A percentile compares a stretch with the other conserved stretches of the same genome.
These are phyloP conservation scores for Diutina ranongensis DNA, from an alignment of 1,139 yeast species.

Conservation along the genomic window DNA sequence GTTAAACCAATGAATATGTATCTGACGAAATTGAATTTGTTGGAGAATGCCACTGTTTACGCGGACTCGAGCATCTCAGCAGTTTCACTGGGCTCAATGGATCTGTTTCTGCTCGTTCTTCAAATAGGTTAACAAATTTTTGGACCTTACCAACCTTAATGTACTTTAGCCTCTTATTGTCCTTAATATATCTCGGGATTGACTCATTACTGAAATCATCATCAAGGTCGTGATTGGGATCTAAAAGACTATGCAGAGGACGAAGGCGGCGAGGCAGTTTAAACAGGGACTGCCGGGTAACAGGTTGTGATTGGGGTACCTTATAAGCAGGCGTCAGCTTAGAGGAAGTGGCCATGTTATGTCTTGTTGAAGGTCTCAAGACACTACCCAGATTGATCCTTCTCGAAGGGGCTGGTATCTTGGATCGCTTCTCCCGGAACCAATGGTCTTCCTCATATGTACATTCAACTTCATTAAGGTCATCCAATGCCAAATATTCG, in stretches of 20 bases:
- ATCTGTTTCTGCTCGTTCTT: constrained; percentile 22
- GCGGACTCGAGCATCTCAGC: not conserved
- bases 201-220: constrained; percentile 10
- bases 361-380: not conserved
- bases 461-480: constrained; percentile 4
- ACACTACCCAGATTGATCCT: not conserved
- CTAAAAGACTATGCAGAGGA: not conserved
- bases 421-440: not conserved
- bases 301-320: not conserved
- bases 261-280: constrained; percentile 5
- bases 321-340: not conserved
- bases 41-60: not conserved
- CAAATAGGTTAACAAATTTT: constrained; percentile 34
- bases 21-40: not conserved
- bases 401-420: too few relatives aligned
- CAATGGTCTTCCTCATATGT: not conserved
- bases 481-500: not conserved
- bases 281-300: constrained; percentile 2
- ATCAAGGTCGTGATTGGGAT: not conserved
- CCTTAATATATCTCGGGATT: constrained; percentile 30
- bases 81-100: not conserved
- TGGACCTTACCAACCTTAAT: constrained; percentile 40
- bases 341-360: not conserved
- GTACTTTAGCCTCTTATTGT: constrained; percentile 33
- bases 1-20: not conserved